Percentiles rank a stretch among this genome's conserved stretches.
Conservation (phyloP, 2,329 filamentous ascomycete genomes). For the Botrytis tulipae region DNA sequence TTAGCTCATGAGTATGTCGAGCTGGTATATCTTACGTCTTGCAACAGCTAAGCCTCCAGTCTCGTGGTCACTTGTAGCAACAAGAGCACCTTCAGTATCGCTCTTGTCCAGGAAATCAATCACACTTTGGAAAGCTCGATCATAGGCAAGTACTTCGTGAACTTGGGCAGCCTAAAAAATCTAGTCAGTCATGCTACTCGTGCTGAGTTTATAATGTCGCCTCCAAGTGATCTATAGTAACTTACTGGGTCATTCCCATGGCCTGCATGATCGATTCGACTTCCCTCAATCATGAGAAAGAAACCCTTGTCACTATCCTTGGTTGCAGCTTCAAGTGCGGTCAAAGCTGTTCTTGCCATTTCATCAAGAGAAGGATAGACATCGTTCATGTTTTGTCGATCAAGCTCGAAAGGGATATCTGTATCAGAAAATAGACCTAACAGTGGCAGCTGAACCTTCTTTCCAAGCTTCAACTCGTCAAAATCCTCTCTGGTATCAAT, state of each 20-base stretch:
- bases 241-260: conserved; percentile 73
- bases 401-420: conserved; percentile 92
- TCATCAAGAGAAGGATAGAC: conserved; percentile 86
- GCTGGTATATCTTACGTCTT: conserved; percentile 55
- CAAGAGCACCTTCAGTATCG: conserved; percentile 72
- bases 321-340: conserved; percentile 77
- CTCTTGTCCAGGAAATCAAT: conserved; percentile 79
- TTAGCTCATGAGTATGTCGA: not conserved
- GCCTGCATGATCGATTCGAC: conserved; percentile 92
- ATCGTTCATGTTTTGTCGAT: conserved; percentile 75
- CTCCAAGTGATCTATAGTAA: not conserved
- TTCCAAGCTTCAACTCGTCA: conserved; percentile 67
- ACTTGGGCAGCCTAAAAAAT: conserved; percentile 61
- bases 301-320: conserved; percentile 85
- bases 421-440: conserved; percentile 79
- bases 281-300: conserved; percentile 98
- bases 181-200: not conserved
- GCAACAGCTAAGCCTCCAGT: conserved; percentile 86
- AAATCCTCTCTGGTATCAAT: conserved; percentile 71
- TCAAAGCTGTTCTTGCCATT: conserved; percentile 82
- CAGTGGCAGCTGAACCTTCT: conserved; percentile 65
- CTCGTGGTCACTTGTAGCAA: conserved; percentile 93
- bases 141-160: conserved; percentile 92
- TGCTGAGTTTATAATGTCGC: not conserved
- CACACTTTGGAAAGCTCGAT: conserved; percentile 78